Evolutionary conservation across 1,284 basidiomycete species (phyloP).

Genomic region (Wallemia ichthyophaga): DNA sequence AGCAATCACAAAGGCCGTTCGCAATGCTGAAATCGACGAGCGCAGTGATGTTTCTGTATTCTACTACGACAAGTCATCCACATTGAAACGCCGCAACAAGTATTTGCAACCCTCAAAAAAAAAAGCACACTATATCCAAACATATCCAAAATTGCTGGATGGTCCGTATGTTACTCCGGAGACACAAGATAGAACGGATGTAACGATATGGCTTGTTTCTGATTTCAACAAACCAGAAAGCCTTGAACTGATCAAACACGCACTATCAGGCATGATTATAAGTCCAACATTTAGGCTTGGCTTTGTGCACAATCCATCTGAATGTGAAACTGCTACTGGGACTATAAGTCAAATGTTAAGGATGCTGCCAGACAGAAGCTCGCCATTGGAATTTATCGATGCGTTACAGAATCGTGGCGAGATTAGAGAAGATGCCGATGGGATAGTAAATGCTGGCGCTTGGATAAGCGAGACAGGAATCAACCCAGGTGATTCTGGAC

Average conservation of each 20-base stretch:
- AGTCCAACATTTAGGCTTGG: neutral
- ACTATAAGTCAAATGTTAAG: neutral
- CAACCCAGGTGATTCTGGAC: neutral
- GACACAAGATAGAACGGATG: neutral
- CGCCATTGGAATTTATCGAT: neutral
- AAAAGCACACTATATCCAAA: neutral
- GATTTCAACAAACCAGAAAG: neutral
- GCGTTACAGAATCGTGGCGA: neutral
- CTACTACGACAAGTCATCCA: conserved; percentile 65
- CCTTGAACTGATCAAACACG: neutral
- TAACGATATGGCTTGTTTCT: neutral
- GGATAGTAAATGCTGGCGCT: neutral
- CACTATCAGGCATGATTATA: neutral
- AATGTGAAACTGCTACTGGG: neutral
- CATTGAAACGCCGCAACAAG: conserved; percentile 34
- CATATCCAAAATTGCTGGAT: neutral
- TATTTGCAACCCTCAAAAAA: conserved; percentile 27
- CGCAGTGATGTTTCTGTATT: conserved; percentile 28
- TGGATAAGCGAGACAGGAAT: neutral
- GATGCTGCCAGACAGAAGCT: neutral
- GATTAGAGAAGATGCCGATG: neutral
- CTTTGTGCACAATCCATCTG: neutral
- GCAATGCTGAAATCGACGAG: conserved; percentile 20
- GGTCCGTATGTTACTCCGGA: neutral
- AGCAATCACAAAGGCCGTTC: neutral